Conservation (phyloP, 345 rosid genomes). For the Populus tremula region DNA sequence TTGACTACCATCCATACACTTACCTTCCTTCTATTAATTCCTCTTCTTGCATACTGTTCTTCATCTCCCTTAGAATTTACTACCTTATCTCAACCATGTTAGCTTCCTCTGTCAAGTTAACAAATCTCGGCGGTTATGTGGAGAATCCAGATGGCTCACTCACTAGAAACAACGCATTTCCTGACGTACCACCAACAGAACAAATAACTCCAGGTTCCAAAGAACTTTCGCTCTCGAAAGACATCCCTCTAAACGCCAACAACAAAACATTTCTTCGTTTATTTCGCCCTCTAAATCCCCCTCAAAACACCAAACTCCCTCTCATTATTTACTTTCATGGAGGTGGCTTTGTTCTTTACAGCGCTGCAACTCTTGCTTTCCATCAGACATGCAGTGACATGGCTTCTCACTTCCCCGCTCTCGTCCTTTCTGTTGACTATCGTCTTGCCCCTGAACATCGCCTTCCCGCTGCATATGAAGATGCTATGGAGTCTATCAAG, state of each 20-base stretch:
- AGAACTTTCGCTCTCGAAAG: slow-evolving; percentile 43
- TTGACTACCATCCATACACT: no score
- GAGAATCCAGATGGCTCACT: slow-evolving; percentile 65
- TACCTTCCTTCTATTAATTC: no score
- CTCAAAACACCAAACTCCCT: slow-evolving; percentile 46
- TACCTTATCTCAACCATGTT: no score
- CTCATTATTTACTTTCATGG: slow-evolving; percentile 68
- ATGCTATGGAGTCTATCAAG: slow-evolving; percentile 58
- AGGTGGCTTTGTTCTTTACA: slow-evolving; percentile 62
- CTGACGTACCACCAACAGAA: slow-evolving; percentile 36
- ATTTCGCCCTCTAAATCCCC: slow-evolving; percentile 43
- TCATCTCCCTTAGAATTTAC: no score
- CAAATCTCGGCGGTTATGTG: no score
- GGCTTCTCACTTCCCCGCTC: slow-evolving; percentile 45
- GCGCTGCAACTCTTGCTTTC: slow-evolving; percentile 42
- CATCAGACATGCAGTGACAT: slow-evolving; percentile 51
- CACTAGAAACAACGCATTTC: slow-evolving; percentile 41
- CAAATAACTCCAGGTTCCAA: slow-evolving; percentile 9
- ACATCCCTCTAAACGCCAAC: slow-evolving; percentile 50
- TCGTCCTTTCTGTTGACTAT: slow-evolving; percentile 74
- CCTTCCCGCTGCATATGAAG: slow-evolving; percentile 89
- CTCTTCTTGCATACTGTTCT: no score
- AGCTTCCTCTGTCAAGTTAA: no score
- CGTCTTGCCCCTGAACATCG: slow-evolving; percentile 87
- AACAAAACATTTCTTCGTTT: slow-evolving; percentile 59